Percentiles rank a stretch among this genome's conserved stretches.
phyloP scores from a whole-genome alignment of 495 filamentous ascomycete species.

The Penicillium parvum region DNA sequence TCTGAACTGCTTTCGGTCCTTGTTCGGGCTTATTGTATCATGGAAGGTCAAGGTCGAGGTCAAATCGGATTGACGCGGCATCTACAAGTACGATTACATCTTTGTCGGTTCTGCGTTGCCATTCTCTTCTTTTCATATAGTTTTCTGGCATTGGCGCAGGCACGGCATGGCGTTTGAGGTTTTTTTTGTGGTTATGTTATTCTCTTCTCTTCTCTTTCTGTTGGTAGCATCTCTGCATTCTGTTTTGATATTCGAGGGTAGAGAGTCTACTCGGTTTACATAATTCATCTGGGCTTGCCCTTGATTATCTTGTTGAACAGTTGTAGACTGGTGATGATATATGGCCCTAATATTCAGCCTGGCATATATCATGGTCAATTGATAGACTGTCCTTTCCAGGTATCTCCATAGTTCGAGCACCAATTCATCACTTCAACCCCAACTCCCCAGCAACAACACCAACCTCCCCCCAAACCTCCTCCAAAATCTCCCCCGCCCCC shows the following conservation, averaged over 20 bases:
- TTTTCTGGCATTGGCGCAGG: conserved; percentile 26
- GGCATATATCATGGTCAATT: too few relatives aligned
- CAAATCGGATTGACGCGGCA: conserved; percentile 1
- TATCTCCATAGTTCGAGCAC: background rate
- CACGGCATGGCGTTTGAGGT: conserved; percentile 21
- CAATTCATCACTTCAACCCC: background rate
- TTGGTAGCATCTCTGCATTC: conserved; percentile 5
- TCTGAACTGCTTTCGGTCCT: background rate
- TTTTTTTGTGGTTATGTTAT: conserved; percentile 4
- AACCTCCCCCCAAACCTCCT: background rate
- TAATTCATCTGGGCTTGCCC: too few relatives aligned
- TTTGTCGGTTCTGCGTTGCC: conserved; percentile 4
- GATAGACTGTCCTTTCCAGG: too few relatives aligned
- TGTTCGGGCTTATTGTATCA: conserved; percentile 3
- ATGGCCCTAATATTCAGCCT: too few relatives aligned
- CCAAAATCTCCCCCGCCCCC: conserved; percentile 22
- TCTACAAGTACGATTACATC: conserved; percentile 17
- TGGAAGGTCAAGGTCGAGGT: conserved; percentile 1
- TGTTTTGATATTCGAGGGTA: too few relatives aligned
- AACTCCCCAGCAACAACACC: background rate
- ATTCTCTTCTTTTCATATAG: conserved; percentile 2
- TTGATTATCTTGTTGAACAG: too few relatives aligned
- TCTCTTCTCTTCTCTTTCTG: conserved; percentile 1
- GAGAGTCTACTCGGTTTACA: conserved; percentile 5
- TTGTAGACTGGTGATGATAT: too few relatives aligned